Conservation (phyloP, 1,284 basidiomycete genomes). For the Vanrija pseudolonga region DNA sequence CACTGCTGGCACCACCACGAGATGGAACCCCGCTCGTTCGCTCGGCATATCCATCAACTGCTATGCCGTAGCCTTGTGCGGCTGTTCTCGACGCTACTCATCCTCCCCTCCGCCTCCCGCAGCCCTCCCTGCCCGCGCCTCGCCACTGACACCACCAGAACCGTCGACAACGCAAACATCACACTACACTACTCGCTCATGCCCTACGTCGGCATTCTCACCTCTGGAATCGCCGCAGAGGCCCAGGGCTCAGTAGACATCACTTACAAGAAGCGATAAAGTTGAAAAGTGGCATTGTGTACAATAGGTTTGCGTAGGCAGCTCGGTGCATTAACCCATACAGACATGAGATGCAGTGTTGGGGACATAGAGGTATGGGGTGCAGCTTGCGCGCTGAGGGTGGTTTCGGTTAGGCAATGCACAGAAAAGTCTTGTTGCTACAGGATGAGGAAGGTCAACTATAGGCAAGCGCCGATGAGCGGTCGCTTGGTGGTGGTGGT, state of each 20-base stretch:
- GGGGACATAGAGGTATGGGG: not conserved
- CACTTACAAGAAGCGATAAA: slow-evolving; percentile 15
- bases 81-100: too few relatives aligned
- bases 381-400: not conserved
- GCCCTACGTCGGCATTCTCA: slow-evolving; percentile 50
- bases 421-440: not conserved
- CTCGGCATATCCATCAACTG: too few relatives aligned
- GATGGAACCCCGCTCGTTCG: too few relatives aligned
- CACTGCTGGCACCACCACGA: too few relatives aligned
- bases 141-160: slow-evolving; percentile 23
- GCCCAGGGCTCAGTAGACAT: slow-evolving; percentile 31
- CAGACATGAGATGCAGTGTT: not conserved
- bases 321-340: not conserved
- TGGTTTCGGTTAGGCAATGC: too few relatives aligned
- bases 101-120: not conserved
- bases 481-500: not conserved
- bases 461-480: too few relatives aligned
- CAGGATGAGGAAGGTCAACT: not conserved
- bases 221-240: slow-evolving; percentile 44
- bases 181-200: slow-evolving; percentile 49
- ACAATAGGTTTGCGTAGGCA: not conserved
- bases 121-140: too few relatives aligned
- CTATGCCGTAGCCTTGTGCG: too few relatives aligned
- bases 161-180: slow-evolving; percentile 41
- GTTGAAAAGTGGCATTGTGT: not conserved